phyloP scores from a whole-genome alignment of 176 grass and related monocot species.

The Musa beccarii region DNA sequence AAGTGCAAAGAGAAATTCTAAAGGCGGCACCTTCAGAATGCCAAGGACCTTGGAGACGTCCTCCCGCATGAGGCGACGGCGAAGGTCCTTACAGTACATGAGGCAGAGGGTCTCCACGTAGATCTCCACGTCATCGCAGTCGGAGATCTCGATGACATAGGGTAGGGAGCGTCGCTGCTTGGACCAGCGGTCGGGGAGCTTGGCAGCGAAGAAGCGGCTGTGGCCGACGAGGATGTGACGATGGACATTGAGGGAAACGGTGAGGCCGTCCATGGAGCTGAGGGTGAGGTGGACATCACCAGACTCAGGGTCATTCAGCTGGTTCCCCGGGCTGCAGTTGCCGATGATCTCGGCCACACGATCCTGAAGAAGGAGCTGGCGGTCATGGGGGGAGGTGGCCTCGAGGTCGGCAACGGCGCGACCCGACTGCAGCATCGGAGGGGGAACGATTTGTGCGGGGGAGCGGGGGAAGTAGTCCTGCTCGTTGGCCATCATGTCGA shows the following conservation, averaged over 20 bases:
- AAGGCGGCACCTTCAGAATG: conserved; percentile 61
- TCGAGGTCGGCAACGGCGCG: conserved; percentile 23
- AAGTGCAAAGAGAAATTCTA: not conserved
- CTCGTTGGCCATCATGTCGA: conserved; percentile 98
- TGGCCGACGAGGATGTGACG: conserved; percentile 76
- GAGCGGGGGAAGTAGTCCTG: conserved; percentile 77
- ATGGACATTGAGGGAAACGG: conserved; percentile 65
- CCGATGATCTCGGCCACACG: conserved; percentile 76
- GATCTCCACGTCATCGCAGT: conserved; percentile 92
- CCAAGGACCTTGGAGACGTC: conserved; percentile 85
- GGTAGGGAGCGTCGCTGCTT: conserved; percentile 81
- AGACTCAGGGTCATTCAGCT: conserved; percentile 79
- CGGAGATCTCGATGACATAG: conserved; percentile 91
- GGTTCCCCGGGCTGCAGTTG: conserved; percentile 78
- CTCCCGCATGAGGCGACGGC: conserved; percentile 82
- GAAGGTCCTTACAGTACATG: conserved; percentile 99
- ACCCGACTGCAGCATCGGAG: conserved; percentile 4
- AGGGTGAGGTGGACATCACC: conserved; percentile 87
- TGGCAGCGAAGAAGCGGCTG: conserved; percentile 94
- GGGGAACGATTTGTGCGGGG: not conserved
- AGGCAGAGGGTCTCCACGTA: conserved; percentile 86
- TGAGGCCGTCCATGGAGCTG: conserved; percentile 70
- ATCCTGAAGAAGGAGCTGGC: conserved; percentile 66
- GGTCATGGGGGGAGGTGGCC: conserved; percentile 42
- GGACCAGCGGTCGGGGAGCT: conserved; percentile 87